A percentile compares a stretch with the other conserved stretches of the same genome.
phyloP scores from a whole-genome alignment of 352 stramenopile species.

The Globisporangium cylindrosporum region DNA sequence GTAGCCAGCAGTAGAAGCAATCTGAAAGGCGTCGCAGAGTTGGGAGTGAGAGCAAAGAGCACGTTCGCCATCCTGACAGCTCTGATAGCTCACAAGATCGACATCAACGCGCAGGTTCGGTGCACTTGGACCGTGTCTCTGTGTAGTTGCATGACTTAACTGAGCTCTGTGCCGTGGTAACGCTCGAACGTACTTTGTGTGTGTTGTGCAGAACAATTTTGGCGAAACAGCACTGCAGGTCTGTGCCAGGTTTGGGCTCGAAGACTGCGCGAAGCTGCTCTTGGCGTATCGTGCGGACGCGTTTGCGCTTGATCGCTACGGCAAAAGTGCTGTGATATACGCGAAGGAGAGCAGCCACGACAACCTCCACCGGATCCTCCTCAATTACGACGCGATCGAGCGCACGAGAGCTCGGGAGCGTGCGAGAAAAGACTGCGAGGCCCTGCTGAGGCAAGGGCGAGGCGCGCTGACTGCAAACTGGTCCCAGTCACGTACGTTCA shows the following conservation, averaged over 20 bases:
- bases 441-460: constrained; percentile 36
- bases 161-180: not conserved
- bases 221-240: constrained; percentile 58
- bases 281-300: constrained; percentile 37
- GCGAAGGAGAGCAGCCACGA: constrained; percentile 33
- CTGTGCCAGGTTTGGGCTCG: constrained; percentile 47
- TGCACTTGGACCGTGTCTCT: not conserved
- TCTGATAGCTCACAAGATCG: constrained; percentile 29
- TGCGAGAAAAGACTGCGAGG: constrained; percentile 20
- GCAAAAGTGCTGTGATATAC: constrained; percentile 40
- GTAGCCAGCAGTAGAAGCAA: not conserved
- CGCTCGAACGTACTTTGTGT: not conserved
- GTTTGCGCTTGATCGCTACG: constrained; percentile 31
- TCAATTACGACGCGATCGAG: constrained; percentile 47
- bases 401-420: constrained; percentile 30
- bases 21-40: constrained; percentile 29
- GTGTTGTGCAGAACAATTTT: constrained; percentile 49
- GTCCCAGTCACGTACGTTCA: constrained; percentile 49
- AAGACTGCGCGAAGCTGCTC: constrained; percentile 55
- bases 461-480: constrained; percentile 44
- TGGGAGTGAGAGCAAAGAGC: constrained; percentile 33
- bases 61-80: constrained; percentile 35
- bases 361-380: constrained; percentile 34
- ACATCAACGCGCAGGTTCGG: constrained; percentile 59
- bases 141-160: not conserved